Percentiles rank a stretch among this genome's conserved stretches.
Conservation (phyloP, 2,329 filamentous ascomycete species). For the Calonectria pteridis region DNA sequence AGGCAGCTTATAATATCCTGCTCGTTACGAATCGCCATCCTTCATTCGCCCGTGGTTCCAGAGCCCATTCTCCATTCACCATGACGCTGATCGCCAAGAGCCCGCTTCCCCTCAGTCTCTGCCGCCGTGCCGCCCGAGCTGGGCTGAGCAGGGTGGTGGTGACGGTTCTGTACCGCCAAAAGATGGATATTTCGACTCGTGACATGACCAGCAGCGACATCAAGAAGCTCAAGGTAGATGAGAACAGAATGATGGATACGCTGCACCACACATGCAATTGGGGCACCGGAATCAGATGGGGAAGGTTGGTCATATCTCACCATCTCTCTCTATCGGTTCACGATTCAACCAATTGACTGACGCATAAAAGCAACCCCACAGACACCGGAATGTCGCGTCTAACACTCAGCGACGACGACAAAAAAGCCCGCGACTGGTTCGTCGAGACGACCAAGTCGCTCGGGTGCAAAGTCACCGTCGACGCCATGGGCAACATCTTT, state of each 20-base stretch:
- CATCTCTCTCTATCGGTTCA: no score
- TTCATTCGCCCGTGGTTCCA: background rate
- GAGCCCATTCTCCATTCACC: background rate
- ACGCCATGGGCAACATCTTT: conserved; percentile 86
- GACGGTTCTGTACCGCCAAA: background rate
- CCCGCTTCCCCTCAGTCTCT: background rate
- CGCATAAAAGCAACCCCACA: conserved; percentile 38
- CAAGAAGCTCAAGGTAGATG: conserved; percentile 35
- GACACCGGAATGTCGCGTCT: conserved; percentile 85
- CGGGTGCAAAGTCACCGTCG: conserved; percentile 76
- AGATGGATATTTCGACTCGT: conserved; percentile 34
- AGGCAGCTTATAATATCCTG: background rate
- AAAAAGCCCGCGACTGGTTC: conserved; percentile 83
- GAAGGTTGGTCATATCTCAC: conserved; percentile 28
- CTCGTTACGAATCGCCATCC: background rate
- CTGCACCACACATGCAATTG: conserved; percentile 39
- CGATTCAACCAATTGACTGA: background rate
- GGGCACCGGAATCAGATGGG: conserved; percentile 38
- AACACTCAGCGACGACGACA: conserved; percentile 80
- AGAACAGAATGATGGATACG: conserved; percentile 37
- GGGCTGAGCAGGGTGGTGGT: background rate
- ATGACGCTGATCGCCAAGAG: background rate
- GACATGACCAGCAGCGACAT: conserved; percentile 37
- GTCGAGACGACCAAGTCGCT: conserved; percentile 72
- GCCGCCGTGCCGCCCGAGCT: background rate